Conservation (phyloP, 305 asterid species). For the Plantago rigida region DNA sequence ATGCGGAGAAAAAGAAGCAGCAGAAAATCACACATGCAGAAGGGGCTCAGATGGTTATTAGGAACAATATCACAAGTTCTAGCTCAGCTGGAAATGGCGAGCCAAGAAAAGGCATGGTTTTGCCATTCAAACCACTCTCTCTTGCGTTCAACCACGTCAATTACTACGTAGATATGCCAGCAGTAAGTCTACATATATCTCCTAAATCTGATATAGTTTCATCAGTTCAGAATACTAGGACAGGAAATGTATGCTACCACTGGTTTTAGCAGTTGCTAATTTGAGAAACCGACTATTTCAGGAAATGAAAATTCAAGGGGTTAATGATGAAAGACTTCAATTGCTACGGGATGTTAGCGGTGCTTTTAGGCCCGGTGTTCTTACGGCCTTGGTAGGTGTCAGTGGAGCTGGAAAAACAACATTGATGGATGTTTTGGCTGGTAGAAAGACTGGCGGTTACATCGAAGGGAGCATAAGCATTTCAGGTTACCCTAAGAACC, state of each 20-base stretch:
- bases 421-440: slow-evolving; percentile 83
- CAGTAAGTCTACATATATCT: slow-evolving; percentile 36
- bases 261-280: too few species aligned
- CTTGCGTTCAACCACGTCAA: slow-evolving; percentile 66
- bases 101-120: slow-evolving; percentile 58
- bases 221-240: too few species aligned
- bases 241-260: too few species aligned
- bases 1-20: too few species aligned
- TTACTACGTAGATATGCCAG: slow-evolving; percentile 78
- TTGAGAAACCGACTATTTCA: slow-evolving; percentile 21
- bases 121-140: slow-evolving; percentile 76
- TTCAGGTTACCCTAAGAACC: slow-evolving; percentile 81
- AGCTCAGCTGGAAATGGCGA: slow-evolving; percentile 33
- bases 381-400: slow-evolving; percentile 78
- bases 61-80: slow-evolving; percentile 32
- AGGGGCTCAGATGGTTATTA: slow-evolving; percentile 46
- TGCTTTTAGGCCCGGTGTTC: slow-evolving; percentile 72
- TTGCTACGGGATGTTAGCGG: slow-evolving; percentile 68
- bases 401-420: slow-evolving; percentile 97
- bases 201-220: too few species aligned
- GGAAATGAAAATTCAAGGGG: slow-evolving; percentile 75
- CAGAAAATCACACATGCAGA: slow-evolving; percentile 15
- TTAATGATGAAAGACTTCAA: slow-evolving; percentile 53
- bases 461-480: slow-evolving; percentile 65
- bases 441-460: slow-evolving; percentile 77